phyloP scores from a whole-genome alignment of 2,329 filamentous ascomycete genomes.

The Aureobasidium zeae region DNA sequence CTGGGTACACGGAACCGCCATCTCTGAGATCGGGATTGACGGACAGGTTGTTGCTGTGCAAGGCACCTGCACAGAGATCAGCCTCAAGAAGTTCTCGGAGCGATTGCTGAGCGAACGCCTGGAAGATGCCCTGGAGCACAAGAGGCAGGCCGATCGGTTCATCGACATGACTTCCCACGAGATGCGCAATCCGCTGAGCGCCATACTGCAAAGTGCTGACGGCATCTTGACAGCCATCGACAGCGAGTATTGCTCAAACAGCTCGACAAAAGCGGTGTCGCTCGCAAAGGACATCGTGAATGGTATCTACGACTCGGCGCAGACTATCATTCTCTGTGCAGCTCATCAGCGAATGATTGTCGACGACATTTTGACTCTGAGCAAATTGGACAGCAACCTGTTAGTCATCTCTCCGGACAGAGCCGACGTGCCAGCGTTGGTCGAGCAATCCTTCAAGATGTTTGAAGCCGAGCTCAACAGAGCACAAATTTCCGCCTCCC shows the following conservation, averaged over 20 bases:
- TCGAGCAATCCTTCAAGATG: slow-evolving; percentile 30
- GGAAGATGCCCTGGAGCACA: slow-evolving; percentile 31
- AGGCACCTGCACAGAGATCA: slow-evolving; percentile 29
- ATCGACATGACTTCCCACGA: slow-evolving; percentile 31
- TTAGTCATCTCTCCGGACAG: slow-evolving; percentile 34
- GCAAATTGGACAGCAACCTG: slow-evolving; percentile 28
- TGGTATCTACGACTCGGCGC: slow-evolving; percentile 20
- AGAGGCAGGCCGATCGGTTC: slow-evolving; percentile 30
- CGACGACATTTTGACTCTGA: slow-evolving; percentile 31
- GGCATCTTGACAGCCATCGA: slow-evolving; percentile 31
- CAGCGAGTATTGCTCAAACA: slow-evolving; percentile 1
- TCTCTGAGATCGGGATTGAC: slow-evolving; percentile 26
- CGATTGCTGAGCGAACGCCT: slow-evolving; percentile 24
- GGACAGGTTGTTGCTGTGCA: slow-evolving; percentile 25
- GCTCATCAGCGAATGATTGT: slow-evolving; percentile 34
- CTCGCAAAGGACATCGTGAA: neutral
- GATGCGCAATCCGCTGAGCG: slow-evolving; percentile 37
- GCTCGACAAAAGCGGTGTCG: neutral
- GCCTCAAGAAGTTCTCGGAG: slow-evolving; percentile 27
- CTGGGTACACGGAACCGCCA: slow-evolving; percentile 28
- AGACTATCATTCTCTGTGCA: slow-evolving; percentile 19
- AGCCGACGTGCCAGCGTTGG: slow-evolving; percentile 29
- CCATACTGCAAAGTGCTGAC: slow-evolving; percentile 39
- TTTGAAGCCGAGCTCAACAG: slow-evolving; percentile 32
- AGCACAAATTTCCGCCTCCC: slow-evolving; percentile 25